These are phyloP conservation scores for Oldenlandia corymbosa DNA, from an alignment of 257 asterid genomes.

Conservation along the genomic window DNA sequence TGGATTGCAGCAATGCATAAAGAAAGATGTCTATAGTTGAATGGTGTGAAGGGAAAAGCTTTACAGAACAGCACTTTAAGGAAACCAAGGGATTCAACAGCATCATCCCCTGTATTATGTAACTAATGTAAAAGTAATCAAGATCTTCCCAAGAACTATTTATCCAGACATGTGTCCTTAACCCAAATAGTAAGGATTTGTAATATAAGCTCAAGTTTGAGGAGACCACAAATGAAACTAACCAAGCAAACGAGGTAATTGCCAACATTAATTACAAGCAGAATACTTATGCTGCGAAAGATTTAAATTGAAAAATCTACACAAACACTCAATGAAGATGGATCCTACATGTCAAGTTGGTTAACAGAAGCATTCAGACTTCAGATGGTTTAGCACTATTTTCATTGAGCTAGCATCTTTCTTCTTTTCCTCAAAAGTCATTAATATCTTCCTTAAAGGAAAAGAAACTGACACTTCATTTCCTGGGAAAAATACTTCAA, in stretches of 20 bases:
- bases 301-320: background rate
- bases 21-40: background rate
- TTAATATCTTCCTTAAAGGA: background rate
- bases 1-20: background rate
- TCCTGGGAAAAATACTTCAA: background rate
- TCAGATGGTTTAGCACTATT: background rate
- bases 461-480: background rate
- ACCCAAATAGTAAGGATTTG: background rate
- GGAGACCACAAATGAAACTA: background rate
- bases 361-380: background rate
- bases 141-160: background rate
- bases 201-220: background rate
- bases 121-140: conserved; percentile 2
- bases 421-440: background rate
- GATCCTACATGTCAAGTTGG: background rate
- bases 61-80: background rate
- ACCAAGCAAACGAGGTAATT: background rate
- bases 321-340: background rate
- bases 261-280: background rate
- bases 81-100: background rate
- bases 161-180: background rate
- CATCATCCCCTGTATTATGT: background rate
- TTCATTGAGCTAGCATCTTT: background rate
- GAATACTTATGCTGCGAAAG: background rate
- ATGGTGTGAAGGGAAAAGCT: background rate